These are phyloP conservation scores for Scytalidium lignicola DNA, from an alignment of 2,329 filamentous ascomycete species.

Conservation along the genomic window DNA sequence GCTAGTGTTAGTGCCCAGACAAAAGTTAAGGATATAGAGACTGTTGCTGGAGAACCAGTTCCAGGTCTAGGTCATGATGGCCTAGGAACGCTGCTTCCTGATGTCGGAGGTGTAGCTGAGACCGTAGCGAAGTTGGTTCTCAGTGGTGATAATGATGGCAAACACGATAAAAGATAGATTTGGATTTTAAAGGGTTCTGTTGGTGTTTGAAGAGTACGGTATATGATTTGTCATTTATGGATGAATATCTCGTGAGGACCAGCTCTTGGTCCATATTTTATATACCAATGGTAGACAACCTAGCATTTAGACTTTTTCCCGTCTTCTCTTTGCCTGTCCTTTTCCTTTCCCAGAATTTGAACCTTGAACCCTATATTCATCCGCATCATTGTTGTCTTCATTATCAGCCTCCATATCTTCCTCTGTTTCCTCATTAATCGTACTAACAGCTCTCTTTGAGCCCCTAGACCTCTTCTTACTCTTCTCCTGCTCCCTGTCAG, in stretches of 20 bases:
- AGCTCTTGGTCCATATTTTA: too few species aligned
- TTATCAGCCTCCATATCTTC: not conserved
- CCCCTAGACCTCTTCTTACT: conserved; percentile 2
- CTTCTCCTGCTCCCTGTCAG: conserved; percentile 16
- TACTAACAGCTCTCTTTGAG: not conserved
- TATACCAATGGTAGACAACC: too few species aligned
- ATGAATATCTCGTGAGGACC: too few species aligned
- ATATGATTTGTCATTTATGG: too few species aligned
- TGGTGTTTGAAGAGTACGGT: too few species aligned
- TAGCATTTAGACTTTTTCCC: not conserved
- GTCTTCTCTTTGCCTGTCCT: not conserved
- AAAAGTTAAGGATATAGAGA: not conserved
- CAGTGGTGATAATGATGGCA: not conserved
- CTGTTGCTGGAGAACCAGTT: not conserved
- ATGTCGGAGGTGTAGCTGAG: not conserved
- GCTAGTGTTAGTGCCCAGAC: not conserved
- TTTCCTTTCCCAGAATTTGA: not conserved
- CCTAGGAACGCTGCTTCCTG: not conserved
- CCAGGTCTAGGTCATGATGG: not conserved
- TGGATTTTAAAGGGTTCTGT: not conserved
- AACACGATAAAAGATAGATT: not conserved
- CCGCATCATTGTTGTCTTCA: conserved; percentile 2
- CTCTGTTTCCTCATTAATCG: not conserved
- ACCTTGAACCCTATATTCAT: not conserved
- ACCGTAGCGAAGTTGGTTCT: not conserved